Percentiles rank a stretch among this genome's conserved stretches.
Conservation (phyloP, 306 rosid species). For the Castanea crenata region DNA sequence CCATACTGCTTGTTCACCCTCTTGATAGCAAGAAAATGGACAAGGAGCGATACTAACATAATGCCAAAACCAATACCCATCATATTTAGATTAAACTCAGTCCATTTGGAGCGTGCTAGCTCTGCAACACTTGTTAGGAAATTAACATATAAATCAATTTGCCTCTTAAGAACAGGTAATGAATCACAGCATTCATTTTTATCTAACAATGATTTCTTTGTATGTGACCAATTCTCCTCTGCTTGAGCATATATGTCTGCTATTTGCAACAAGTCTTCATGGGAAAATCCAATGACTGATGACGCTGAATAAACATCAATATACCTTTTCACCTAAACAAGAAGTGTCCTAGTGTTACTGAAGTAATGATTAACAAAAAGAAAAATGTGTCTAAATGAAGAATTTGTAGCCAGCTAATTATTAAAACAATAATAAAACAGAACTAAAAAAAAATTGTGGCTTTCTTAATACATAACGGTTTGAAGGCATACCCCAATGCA, state of each 20-base stretch:
- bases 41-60: constrained; percentile 61
- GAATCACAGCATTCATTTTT: constrained; percentile 36
- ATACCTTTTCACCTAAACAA: constrained; percentile 81
- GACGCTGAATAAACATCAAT: constrained; percentile 83
- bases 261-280: constrained; percentile 66
- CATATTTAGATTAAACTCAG: constrained; percentile 80
- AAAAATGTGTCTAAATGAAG: neutral
- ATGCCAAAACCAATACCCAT: constrained; percentile 79
- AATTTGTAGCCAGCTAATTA: neutral
- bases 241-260: constrained; percentile 59
- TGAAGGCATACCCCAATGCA: neutral
- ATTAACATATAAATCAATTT: constrained; percentile 60
- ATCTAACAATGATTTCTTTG: constrained; percentile 43
- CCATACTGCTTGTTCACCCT: constrained; percentile 46
- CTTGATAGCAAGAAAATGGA: constrained; percentile 62
- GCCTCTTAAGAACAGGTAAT: constrained; percentile 55
- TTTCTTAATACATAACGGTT: neutral
- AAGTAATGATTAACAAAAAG: neutral
- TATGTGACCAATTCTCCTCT: constrained; percentile 59
- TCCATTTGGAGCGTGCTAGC: constrained; percentile 97
- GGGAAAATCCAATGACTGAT: constrained; percentile 86
- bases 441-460: neutral
- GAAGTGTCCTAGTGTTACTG: constrained; percentile 2
- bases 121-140: constrained; percentile 73
- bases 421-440: neutral